A percentile compares a stretch with the other conserved stretches of the same genome.
Evolutionary conservation across 2,329 filamentous ascomycete species (phyloP).

Genomic region (Hymenoscyphus fructigenus): DNA sequence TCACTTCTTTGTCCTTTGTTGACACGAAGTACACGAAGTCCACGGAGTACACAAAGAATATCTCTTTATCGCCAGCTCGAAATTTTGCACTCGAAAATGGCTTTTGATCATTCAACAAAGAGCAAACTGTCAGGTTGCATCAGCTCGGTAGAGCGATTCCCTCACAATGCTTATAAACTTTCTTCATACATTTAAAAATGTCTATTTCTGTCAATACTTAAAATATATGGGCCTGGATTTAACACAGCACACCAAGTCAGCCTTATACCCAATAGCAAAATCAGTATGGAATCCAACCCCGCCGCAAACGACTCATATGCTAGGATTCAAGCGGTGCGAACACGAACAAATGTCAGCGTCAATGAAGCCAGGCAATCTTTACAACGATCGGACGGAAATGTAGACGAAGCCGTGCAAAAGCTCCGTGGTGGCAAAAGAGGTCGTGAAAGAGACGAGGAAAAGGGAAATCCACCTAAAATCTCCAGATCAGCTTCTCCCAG

Average conservation of each 20-base stretch:
- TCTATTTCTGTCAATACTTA: too few relatives aligned
- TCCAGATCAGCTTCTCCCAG: background rate
- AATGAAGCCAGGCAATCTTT: too few relatives aligned
- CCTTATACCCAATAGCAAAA: background rate
- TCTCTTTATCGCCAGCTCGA: background rate
- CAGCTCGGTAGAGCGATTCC: background rate
- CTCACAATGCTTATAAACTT: background rate
- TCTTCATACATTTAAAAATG: background rate
- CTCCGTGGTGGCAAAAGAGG: background rate
- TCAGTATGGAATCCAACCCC: background rate
- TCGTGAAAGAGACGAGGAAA: background rate
- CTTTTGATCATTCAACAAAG: background rate
- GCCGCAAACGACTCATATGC: too few relatives aligned
- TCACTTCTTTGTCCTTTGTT: background rate
- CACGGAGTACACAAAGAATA: background rate
- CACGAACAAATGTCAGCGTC: too few relatives aligned
- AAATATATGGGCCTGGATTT: background rate
- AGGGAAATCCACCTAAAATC: background rate
- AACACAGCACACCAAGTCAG: background rate
- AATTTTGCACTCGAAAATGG: background rate
- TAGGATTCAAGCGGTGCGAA: too few relatives aligned
- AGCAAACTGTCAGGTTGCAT: background rate
- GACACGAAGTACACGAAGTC: background rate
- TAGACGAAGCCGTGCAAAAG: too few relatives aligned
- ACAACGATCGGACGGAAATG: too few relatives aligned